Conservation (phyloP, 208 protist genomes). For the Herpetomonas tarakana region DNA sequence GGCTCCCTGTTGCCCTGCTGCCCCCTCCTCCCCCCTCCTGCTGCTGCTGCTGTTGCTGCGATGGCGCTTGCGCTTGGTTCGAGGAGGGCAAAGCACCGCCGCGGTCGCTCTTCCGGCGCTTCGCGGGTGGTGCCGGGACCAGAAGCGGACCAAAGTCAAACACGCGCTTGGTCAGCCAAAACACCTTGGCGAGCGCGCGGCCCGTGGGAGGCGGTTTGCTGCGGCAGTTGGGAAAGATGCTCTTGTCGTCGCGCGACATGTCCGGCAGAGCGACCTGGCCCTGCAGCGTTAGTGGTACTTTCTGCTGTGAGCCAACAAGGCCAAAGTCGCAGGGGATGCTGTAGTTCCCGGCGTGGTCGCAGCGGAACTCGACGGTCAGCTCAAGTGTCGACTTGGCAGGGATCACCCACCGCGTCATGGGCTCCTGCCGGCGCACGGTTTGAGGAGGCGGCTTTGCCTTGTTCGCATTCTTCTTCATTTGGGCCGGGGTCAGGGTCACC, state of each 20-base stretch:
- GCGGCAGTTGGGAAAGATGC: constrained; percentile 73
- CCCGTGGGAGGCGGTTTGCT: constrained; percentile 22
- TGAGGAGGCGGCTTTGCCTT: constrained; percentile 23
- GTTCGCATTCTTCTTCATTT: constrained; percentile 32
- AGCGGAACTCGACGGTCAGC: constrained; percentile 83
- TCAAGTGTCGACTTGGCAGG: constrained; percentile 53
- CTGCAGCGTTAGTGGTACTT: constrained; percentile 41
- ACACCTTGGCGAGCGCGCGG: constrained; percentile 50
- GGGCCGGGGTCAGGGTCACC: constrained; percentile 6
- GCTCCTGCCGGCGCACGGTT: constrained; percentile 36
- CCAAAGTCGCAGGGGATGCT: constrained; percentile 62
- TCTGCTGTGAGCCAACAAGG: constrained; percentile 70
- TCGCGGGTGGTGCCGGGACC: constrained; percentile 32
- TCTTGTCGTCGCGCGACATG: constrained; percentile 80
- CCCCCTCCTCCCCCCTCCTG: neutral
- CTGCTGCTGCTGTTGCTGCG: neutral
- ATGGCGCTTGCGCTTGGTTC: neutral
- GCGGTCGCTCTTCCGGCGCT: constrained; percentile 31
- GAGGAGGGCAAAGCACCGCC: neutral
- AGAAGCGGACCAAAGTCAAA: constrained; percentile 97
- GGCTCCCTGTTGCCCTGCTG: neutral
- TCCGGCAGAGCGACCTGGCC: constrained; percentile 72
- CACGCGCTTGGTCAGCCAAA: constrained; percentile 47
- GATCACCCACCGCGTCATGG: constrained; percentile 85
- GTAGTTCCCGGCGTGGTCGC: constrained; percentile 40